phyloP scores from a whole-genome alignment of 2,329 filamentous ascomycete species.

The Byssothecium circinans region DNA sequence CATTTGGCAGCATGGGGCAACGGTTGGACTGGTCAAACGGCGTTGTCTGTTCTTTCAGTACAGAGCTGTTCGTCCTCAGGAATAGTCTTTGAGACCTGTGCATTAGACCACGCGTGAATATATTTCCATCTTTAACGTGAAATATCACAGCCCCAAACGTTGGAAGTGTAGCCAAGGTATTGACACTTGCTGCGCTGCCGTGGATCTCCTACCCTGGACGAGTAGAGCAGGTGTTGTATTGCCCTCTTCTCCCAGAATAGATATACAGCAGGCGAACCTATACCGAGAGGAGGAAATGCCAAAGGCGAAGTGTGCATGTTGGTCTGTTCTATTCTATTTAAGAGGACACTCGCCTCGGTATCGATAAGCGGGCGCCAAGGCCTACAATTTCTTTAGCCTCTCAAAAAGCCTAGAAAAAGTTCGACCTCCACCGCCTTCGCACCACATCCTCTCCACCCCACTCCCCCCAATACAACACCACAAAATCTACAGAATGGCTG shows the following conservation, averaged over 20 bases:
- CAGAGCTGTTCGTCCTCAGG: neutral
- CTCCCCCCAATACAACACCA: constrained; percentile 27
- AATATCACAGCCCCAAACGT: too few relatives aligned
- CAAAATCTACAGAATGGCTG: constrained; percentile 72
- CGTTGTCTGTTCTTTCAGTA: neutral
- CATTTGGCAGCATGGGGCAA: neutral
- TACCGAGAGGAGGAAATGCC: too few relatives aligned
- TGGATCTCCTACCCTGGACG: too few relatives aligned
- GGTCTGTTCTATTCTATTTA: neutral
- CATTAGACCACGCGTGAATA: neutral
- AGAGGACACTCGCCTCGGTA: constrained; percentile 7
- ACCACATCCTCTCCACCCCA: constrained; percentile 33
- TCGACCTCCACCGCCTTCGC: constrained; percentile 28
- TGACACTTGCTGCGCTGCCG: too few relatives aligned
- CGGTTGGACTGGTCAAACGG: neutral
- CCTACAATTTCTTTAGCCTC: constrained; percentile 12
- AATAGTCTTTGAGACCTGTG: neutral
- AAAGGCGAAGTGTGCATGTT: too few relatives aligned
- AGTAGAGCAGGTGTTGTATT: too few relatives aligned
- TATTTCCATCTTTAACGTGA: neutral
- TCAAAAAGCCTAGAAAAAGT: constrained; percentile 18
- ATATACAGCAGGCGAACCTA: too few relatives aligned
- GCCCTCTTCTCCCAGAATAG: too few relatives aligned
- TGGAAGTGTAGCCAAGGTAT: too few relatives aligned
- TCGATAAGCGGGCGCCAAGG: constrained; percentile 20